Conservation (phyloP, 345 rosid species). For the Balakata baccata region DNA sequence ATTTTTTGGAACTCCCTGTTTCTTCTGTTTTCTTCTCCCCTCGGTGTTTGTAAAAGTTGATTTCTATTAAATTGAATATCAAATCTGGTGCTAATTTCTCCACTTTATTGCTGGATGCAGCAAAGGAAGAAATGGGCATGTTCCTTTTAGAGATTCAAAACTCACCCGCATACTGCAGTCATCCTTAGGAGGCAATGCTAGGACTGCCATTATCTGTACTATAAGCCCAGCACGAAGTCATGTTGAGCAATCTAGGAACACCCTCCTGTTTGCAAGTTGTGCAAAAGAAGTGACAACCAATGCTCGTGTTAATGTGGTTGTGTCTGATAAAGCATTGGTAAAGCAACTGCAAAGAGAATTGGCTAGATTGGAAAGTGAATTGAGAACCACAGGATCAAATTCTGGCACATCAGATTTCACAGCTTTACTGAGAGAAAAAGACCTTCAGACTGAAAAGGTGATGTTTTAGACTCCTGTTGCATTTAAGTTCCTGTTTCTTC, state of each 20-base stretch:
- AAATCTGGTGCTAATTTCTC: slow-evolving; percentile 9
- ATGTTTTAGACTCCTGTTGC: slow-evolving; percentile 11
- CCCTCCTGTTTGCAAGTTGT: slow-evolving; percentile 88
- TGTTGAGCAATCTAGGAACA: slow-evolving; percentile 92
- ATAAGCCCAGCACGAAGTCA: slow-evolving; percentile 91
- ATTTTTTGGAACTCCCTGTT: background rate
- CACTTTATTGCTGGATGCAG: slow-evolving; percentile 43
- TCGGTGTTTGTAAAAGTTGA: background rate
- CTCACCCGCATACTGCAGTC: slow-evolving; percentile 91
- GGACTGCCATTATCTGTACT: slow-evolving; percentile 89
- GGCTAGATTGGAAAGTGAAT: slow-evolving; percentile 73
- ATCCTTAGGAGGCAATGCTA: slow-evolving; percentile 87
- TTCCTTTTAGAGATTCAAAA: slow-evolving; percentile 94
- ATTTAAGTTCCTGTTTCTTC: background rate
- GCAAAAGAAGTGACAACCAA: slow-evolving; percentile 89
- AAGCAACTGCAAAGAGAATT: slow-evolving; percentile 87
- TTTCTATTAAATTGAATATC: background rate
- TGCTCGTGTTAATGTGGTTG: slow-evolving; percentile 80
- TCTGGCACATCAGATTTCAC: slow-evolving; percentile 42
- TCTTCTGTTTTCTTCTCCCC: background rate
- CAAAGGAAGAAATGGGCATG: slow-evolving; percentile 86
- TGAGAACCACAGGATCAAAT: slow-evolving; percentile 46
- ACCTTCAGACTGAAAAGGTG: slow-evolving; percentile 77
- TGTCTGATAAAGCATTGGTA: slow-evolving; percentile 85
- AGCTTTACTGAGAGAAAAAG: slow-evolving; percentile 59